phyloP scores from a whole-genome alignment of 1,284 basidiomycete genomes.

The Cutaneotrichosporon cavernicola region DNA sequence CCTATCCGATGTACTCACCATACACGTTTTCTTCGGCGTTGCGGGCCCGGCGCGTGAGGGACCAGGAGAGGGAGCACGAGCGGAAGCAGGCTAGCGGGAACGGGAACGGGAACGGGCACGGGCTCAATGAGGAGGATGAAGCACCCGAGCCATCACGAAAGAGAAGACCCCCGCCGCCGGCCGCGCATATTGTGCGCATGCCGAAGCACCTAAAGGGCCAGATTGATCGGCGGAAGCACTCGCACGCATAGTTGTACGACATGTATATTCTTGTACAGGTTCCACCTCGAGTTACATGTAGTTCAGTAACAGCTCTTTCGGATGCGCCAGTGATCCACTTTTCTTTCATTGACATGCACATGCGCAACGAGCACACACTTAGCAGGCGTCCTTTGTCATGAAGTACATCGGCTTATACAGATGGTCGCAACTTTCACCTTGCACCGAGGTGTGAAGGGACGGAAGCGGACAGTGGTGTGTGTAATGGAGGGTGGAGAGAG shows the following conservation, averaged over 20 bases:
- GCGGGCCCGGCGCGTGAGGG: not conserved
- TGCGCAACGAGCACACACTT: too few species aligned
- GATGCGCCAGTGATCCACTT: not conserved
- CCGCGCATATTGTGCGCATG: slow-evolving; percentile 12
- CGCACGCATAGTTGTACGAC: not conserved
- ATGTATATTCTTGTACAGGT: slow-evolving; percentile 3
- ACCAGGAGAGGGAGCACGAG: not conserved
- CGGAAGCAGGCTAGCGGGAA: not conserved
- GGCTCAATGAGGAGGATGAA: not conserved
- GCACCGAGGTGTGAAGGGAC: too few species aligned
- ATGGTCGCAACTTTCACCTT: too few species aligned
- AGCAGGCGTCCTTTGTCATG: too few species aligned
- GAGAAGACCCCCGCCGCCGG: slow-evolving; percentile 9
- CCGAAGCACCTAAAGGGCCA: slow-evolving; percentile 6
- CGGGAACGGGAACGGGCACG: not conserved
- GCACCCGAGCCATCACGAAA: not conserved
- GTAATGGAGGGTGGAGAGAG: not conserved
- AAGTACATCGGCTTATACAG: too few species aligned
- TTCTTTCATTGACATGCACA: not conserved
- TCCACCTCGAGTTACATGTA: too few species aligned
- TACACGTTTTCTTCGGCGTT: not conserved
- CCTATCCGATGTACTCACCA: not conserved
- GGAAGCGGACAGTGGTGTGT: not conserved
- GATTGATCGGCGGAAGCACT: not conserved
- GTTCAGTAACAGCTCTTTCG: not conserved